Evolutionary conservation across 2,329 filamentous ascomycete species (phyloP), one percentile per base, ranked within the genome.

Genomic region (Didymella sp.): DNA sequence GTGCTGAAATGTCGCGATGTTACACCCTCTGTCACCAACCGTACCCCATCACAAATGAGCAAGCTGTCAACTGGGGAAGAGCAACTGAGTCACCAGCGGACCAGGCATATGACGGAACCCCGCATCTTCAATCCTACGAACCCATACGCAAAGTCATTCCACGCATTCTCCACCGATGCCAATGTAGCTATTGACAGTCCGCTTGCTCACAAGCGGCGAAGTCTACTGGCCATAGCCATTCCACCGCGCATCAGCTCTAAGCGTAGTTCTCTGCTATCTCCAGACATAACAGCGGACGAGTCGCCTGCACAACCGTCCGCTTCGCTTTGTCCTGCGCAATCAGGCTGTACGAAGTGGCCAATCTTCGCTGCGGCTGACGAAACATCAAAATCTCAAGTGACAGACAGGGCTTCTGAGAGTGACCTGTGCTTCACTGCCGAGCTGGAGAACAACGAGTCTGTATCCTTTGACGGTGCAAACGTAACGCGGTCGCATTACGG

Each of bases 171-270:
- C 13, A 61, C 58, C 12, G 37, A 27, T 5, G 44, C 40, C 5
- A 42, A 60, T 4, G 33, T 46, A 8, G 59, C 61, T 15, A 21
- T 59, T 8, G 33, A 44, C 24, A 62, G 55, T 24, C 58, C 60
- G 12, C 37, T 58, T 22, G 44, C 50, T 21, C 28, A 40, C 6
- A 59, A 58, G 33, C 57, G 42, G 8, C 38, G 30, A 28, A 37
- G 22, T 9, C 28, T 46, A 15, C 27, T 35, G 19, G n/a, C 17
- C 1, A 15, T 55, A 2, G 4, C n/a, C 2, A 48, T 63, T 4
- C 60, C 63, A 9, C 61, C 64, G 30, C 63, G 64, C 2, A 58
- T 53, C 2, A 64, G 64, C 35, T 67, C 63, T 3, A 64, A 66
- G 49, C 53, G 59, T 40, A 57, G 31, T n/a, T 67, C 62, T 22